These are phyloP conservation scores for Lithohypha guttulata DNA, from an alignment of 2,329 filamentous ascomycete species.

Conservation along the genomic window DNA sequence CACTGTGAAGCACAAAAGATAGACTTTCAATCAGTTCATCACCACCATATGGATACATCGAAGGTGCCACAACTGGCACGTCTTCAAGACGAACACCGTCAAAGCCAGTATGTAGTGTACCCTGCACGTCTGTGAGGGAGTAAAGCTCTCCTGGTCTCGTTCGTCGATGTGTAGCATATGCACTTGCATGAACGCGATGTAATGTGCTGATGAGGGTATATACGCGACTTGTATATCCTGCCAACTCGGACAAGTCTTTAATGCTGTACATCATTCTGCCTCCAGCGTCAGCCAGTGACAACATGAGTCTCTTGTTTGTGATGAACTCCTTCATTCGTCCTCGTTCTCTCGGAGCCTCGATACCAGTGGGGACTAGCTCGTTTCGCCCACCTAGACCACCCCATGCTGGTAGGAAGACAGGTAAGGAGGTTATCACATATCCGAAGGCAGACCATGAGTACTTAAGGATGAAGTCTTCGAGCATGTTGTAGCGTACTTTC, in stretches of 20 bases:
- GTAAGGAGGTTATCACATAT: slow-evolving; percentile 83
- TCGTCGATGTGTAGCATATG: slow-evolving; percentile 51
- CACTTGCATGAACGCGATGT: slow-evolving; percentile 82
- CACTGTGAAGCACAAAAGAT: slow-evolving; percentile 77
- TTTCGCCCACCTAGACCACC: slow-evolving; percentile 49
- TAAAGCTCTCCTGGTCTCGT: slow-evolving; percentile 62
- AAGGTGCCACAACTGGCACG: slow-evolving; percentile 83
- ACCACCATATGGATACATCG: slow-evolving; percentile 77
- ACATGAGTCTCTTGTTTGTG: slow-evolving; percentile 96
- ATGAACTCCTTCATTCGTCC: slow-evolving; percentile 97
- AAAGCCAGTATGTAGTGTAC: slow-evolving; percentile 87
- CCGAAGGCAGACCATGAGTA: slow-evolving; percentile 98
- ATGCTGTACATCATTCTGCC: slow-evolving; percentile 99
- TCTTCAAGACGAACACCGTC: slow-evolving; percentile 89
- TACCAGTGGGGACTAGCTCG: slow-evolving; percentile 19
- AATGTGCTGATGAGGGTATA: slow-evolving; percentile 93
- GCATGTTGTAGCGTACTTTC: slow-evolving; percentile 96
- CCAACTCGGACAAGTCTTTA: slow-evolving; percentile 91
- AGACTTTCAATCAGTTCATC: slow-evolving; percentile 84
- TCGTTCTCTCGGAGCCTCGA: slow-evolving; percentile 51
- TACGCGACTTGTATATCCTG: slow-evolving; percentile 89
- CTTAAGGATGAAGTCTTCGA: slow-evolving; percentile 95
- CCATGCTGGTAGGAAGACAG: slow-evolving; percentile 90
- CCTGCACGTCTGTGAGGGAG: slow-evolving; percentile 82
- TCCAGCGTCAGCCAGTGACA: slow-evolving; percentile 89